Base-by-base conservation (phyloP, 495 filamentous ascomycete genomes). In the Neurospora intermedia region DNA sequence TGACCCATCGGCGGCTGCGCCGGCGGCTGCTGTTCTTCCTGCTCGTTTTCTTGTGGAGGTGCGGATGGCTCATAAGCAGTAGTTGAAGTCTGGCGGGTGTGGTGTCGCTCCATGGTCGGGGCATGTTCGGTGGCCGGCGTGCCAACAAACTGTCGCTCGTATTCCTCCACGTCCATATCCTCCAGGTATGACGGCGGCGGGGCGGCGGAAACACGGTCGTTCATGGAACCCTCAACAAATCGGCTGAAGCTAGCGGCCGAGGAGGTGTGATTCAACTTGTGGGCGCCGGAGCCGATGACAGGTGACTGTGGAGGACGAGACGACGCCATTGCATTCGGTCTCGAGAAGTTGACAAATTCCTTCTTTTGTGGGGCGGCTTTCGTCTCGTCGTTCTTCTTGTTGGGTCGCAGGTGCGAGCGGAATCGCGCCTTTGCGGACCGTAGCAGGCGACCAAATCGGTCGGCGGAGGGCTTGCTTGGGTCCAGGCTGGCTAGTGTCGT, bases 181-280 rank as follows among this genome's bases (percentile, higher is more conserved):
- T 83, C 87, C 42, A 90, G 79, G 77, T 89, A 93, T 54, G 88
- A 84, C 41, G 83, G 80, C 10, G 92, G 92, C 45, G 92, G 92
- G 75, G 83, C 88, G 73, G 90, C 85, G 74, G 90, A 93, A 20
- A 87, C 84, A 73, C 90, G 88, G 78, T 94, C 91, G 78, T 89
- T 91, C 91, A 94, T 93, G 72, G 87, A 91, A 3, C 89, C 92
- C 76, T 94, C 92, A 6, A 90, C 80, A 76, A 94, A 94, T 40
- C 87, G 75, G 70, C 80, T 81, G 66, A 38, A 43, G 13, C 66
- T 69, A 20, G 71, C 71, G 35, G 73, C 71, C 35, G 73, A 73
- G 46, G 48, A 46, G 45, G 20, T 46, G 42, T 42, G 62, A 41
- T 42, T 66, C 31, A 42, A 8, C 15, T 48, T 41, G 69, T 45